Percentiles rank a stretch among this genome's conserved stretches.
Conservation (phyloP, 495 filamentous ascomycete species). For the Filosporella fistucella region DNA sequence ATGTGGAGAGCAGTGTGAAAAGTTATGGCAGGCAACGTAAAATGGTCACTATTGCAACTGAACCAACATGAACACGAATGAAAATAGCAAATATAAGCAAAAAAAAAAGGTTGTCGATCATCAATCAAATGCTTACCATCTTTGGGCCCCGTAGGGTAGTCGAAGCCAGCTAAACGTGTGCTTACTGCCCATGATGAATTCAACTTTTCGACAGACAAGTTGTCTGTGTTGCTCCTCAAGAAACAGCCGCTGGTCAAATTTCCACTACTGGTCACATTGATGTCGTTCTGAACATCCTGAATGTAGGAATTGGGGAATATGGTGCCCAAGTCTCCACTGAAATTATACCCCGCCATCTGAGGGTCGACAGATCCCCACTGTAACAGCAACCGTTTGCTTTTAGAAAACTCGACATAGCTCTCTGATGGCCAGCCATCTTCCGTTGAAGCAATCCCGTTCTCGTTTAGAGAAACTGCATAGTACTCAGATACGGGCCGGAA, state of each 20-base stretch:
- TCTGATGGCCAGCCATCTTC: slow-evolving; percentile 61
- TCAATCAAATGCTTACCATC: too few relatives aligned
- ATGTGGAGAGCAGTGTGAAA: too few relatives aligned
- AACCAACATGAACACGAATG: too few relatives aligned
- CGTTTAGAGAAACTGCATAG: slow-evolving; percentile 36
- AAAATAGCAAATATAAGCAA: too few relatives aligned
- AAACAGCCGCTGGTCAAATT: slow-evolving; percentile 47
- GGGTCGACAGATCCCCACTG: slow-evolving; percentile 52
- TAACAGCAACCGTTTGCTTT: slow-evolving; percentile 44
- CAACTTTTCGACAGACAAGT: slow-evolving; percentile 28
- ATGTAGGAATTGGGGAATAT: slow-evolving; percentile 21
- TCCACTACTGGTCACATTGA: slow-evolving; percentile 27
- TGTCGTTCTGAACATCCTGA: slow-evolving; percentile 7
- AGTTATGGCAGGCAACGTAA: too few relatives aligned
- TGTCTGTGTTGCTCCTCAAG: slow-evolving; percentile 33
- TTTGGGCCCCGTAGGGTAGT: slow-evolving; percentile 21
- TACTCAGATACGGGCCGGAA: slow-evolving; percentile 49
- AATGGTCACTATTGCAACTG: too few relatives aligned
- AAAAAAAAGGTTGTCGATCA: too few relatives aligned
- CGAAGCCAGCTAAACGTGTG: slow-evolving; percentile 26
- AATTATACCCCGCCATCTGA: slow-evolving; percentile 49
- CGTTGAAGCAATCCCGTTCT: slow-evolving; percentile 39
- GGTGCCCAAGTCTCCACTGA: slow-evolving; percentile 29
- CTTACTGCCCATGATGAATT: slow-evolving; percentile 58
- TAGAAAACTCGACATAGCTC: slow-evolving; percentile 48